Percentiles rank a stretch among this genome's conserved stretches.
Conservation (phyloP, 306 rosid genomes). For the Astragalus membranaceus region DNA sequence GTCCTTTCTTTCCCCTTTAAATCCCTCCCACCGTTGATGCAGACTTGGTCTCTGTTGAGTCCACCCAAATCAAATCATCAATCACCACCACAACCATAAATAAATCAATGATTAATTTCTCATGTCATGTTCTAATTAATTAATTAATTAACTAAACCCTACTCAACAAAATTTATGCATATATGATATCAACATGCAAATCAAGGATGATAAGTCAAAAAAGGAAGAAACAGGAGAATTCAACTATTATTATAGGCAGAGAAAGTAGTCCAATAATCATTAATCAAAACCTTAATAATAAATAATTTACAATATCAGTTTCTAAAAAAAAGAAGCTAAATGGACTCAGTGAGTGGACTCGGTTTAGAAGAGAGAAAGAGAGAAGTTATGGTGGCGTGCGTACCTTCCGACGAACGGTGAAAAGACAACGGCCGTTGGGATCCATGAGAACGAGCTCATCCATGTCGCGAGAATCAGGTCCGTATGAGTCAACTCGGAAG, state of each 20-base stretch:
- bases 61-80: not conserved
- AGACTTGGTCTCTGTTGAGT: slow-evolving; percentile 73
- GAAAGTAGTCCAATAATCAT: not conserved
- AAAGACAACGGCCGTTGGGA: slow-evolving; percentile 66
- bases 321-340: not conserved
- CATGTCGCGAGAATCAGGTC: slow-evolving; percentile 49
- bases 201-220: no score
- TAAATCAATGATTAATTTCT: no score
- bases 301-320: no score
- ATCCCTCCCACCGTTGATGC: slow-evolving; percentile 97
- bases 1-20: slow-evolving; percentile 61
- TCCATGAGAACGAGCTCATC: slow-evolving; percentile 89
- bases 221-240: no score
- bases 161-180: no score
- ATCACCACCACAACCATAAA: not conserved
- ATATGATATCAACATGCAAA: not conserved
- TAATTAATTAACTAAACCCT: no score
- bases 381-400: not conserved
- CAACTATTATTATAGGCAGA: no score
- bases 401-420: slow-evolving; percentile 94
- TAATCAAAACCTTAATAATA: not conserved
- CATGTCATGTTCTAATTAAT: no score
- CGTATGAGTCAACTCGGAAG: slow-evolving; percentile 86
- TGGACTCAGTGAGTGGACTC: slow-evolving; percentile 12
- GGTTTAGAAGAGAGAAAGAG: not conserved